Evolutionary conservation across 225 moss, liverwort and hornwort species (phyloP), one percentile per base, ranked within the genome.

Genomic region (Pseudisothecium myosuroides): DNA sequence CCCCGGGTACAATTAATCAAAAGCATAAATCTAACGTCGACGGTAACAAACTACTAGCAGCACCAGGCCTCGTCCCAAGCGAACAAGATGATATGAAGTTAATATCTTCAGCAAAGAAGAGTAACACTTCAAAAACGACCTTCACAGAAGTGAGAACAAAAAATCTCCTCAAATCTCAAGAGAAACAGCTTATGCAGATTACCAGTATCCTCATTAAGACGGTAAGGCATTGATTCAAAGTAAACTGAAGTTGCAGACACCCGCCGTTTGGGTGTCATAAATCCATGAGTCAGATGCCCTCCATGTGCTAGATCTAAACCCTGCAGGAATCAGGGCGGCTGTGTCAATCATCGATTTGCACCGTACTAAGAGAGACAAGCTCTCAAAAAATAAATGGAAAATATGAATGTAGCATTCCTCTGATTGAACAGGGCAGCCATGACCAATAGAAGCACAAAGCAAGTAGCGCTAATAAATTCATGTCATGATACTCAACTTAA

Each of bases 151-250:
- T 17, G 80, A 45, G 37, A 61, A 64, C 29, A 83, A n/a, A 45
- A 69, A 59, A 47, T 54, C 13, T 75, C 32, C 66, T 78, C 21
- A 74, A 86, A 87, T 86, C 68, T 74, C 52, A 66, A 87, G 47
- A 63, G 32, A 69, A 66, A 62, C 29, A 68, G 72, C 59, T 69
- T 65, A 45, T 22, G 75, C 79, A 85, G 89, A 50, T 79, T 84
- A 97, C 97, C 96, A 88, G 96, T 95, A 61, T 83, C 84, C 84
- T 95, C 98, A 87, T 96, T 90, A 22, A 98, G 93, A 83, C 96
- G 98, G 60, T 96, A 98, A 24, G 96, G 96, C 98, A 98, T 98
- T 43, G 98, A 98, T 80, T 98, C 98, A 78, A 98, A 98, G 82
- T 96, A 96, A 52, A 96, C 92, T 66, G 96, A 98, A 67, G 96